Evolutionary conservation across 228 moss, liverwort and hornwort genomes (phyloP).

Genomic region (Sphagnum fallax): DNA sequence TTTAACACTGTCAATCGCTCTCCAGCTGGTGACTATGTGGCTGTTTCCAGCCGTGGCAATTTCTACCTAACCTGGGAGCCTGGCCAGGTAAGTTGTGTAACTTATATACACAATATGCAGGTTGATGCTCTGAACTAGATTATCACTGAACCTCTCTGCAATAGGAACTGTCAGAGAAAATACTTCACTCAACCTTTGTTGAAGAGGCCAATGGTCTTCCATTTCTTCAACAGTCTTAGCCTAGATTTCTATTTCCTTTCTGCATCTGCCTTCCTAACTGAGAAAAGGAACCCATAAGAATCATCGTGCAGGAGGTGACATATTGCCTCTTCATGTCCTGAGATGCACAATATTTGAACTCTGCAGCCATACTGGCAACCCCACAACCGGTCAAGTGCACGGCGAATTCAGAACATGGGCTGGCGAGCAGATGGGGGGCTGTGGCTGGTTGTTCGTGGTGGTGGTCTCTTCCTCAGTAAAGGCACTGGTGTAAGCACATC

Average conservation of each 20-base stretch:
- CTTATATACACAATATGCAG: too few species aligned
- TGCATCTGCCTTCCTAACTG: too few species aligned
- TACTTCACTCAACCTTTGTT: too few species aligned
- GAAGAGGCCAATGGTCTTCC: too few species aligned
- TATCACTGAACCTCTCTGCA: too few species aligned
- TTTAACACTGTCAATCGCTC: slow-evolving; percentile 94
- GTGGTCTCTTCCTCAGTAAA: slow-evolving; percentile 79
- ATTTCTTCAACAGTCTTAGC: too few species aligned
- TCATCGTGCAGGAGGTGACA: too few species aligned
- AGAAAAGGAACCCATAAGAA: too few species aligned
- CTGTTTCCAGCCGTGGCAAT: slow-evolving; percentile 97
- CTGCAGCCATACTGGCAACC: slow-evolving; percentile 83
- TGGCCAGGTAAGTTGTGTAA: slow-evolving; percentile 57
- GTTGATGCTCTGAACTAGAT: background rate
- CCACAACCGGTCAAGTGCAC: slow-evolving; percentile 86
- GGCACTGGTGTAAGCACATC: slow-evolving; percentile 59
- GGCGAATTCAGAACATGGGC: slow-evolving; percentile 99
- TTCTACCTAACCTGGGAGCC: slow-evolving; percentile 99
- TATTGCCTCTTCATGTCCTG: background rate
- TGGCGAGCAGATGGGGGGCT: slow-evolving; percentile 99
- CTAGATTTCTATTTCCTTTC: too few species aligned
- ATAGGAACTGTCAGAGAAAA: too few species aligned
- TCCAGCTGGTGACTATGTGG: slow-evolving; percentile 77
- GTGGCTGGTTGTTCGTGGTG: slow-evolving; percentile 98
- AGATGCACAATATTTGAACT: background rate